phyloP scores from a whole-genome alignment of 495 filamentous ascomycete species.

The Trichocladium uniseriatum region DNA sequence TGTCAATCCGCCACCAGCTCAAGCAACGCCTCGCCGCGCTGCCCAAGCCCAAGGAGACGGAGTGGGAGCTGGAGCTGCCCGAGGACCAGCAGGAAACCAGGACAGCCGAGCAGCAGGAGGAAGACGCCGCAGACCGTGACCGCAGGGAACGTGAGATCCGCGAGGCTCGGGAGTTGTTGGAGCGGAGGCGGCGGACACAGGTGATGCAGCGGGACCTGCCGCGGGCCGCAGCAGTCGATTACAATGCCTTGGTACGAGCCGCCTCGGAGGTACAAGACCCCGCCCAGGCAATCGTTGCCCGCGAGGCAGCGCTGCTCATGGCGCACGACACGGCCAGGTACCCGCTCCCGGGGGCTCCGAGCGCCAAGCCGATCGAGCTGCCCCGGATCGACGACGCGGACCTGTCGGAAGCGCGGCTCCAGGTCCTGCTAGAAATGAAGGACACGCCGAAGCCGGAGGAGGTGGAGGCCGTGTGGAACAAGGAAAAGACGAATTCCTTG shows the following conservation, averaged over 20 bases:
- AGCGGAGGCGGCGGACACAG: constrained; percentile 77
- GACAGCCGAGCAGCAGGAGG: constrained; percentile 49
- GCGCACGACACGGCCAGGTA: constrained; percentile 70
- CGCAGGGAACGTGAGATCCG: constrained; percentile 55
- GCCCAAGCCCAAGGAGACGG: constrained; percentile 82
- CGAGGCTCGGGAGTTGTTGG: constrained; percentile 62
- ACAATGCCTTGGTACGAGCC: constrained; percentile 54
- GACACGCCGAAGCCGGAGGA: constrained; percentile 47
- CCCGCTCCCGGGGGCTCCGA: constrained; percentile 55
- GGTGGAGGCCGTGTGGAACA: constrained; percentile 61
- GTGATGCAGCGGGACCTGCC: constrained; percentile 80
- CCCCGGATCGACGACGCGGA: constrained; percentile 60
- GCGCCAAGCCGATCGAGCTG: constrained; percentile 50
- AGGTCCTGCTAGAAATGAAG: constrained; percentile 64
- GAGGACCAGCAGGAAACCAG: constrained; percentile 63
- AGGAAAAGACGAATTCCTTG: constrained; percentile 46
- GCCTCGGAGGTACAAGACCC: constrained; percentile 36
- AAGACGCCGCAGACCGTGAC: constrained; percentile 81
- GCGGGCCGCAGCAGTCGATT: constrained; percentile 63
- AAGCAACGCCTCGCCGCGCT: constrained; percentile 67
- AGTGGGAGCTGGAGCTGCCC: constrained; percentile 86
- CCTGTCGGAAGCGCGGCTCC: constrained; percentile 63
- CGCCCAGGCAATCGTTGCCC: constrained; percentile 50
- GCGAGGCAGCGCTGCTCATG: constrained; percentile 69
- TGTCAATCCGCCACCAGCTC: constrained; percentile 59